Conservation (phyloP, 371 early-diverging fungal species). For the Polyrhizophydium stewartii region DNA sequence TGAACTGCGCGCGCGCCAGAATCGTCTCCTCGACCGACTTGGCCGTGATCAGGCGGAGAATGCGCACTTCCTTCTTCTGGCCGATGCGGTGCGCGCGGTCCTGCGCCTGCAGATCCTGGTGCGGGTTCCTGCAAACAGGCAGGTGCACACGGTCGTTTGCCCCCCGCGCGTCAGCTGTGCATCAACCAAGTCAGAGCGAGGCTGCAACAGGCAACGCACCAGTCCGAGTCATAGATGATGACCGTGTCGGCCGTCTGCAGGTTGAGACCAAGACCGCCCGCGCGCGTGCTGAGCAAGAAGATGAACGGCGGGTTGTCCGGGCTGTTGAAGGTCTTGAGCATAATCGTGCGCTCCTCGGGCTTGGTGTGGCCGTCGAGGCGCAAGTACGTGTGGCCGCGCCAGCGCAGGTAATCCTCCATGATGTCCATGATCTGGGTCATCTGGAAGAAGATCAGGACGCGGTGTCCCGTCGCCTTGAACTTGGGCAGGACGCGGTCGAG, state of each 20-base stretch:
- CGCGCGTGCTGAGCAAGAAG: constrained; percentile 97
- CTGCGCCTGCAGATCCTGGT: constrained; percentile 99
- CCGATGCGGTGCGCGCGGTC: constrained; percentile 99
- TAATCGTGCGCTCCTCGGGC: constrained; percentile 80
- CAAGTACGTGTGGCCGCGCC: constrained; percentile 74
- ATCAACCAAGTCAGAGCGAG: background rate
- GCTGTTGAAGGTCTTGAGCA: constrained; percentile 83
- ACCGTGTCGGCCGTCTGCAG: constrained; percentile 99
- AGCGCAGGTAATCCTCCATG: constrained; percentile 90
- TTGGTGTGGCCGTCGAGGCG: constrained; percentile 97
- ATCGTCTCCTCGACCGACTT: constrained; percentile 97
- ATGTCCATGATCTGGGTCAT: constrained; percentile 99
- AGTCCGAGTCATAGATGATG: constrained; percentile 99
- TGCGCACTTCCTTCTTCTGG: constrained; percentile 99
- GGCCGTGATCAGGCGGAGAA: constrained; percentile 94
- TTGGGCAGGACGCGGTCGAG: constrained; percentile 96
- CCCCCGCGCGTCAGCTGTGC: background rate
- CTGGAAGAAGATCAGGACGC: constrained; percentile 98
- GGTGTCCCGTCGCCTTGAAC: constrained; percentile 79
- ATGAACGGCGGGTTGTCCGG: constrained; percentile 82
- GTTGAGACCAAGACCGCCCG: constrained; percentile 99
- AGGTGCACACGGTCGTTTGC: background rate
- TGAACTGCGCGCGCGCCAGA: constrained; percentile 92
- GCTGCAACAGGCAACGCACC: constrained; percentile 40
- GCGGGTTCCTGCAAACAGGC: constrained; percentile 84